Percentiles rank a stretch among this genome's conserved stretches.
Evolutionary conservation across 2,329 filamentous ascomycete genomes (phyloP).

Genomic region (Fusarium scirpi): DNA sequence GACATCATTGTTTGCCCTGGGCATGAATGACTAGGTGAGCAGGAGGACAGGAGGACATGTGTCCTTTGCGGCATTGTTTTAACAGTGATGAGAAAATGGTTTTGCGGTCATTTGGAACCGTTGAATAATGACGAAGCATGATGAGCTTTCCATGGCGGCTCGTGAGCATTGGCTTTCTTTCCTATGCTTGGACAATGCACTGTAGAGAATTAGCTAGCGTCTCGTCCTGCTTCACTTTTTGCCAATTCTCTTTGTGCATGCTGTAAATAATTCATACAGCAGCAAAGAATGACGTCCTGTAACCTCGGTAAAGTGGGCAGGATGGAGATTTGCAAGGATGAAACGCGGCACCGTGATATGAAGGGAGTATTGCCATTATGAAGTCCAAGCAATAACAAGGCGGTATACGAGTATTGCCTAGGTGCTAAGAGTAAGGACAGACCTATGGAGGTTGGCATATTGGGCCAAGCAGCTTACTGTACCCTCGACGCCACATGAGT

Average conservation of each 20-base stretch:
- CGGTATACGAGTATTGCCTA: background rate
- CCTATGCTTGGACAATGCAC: background rate
- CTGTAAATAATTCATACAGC: background rate
- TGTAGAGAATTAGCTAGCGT: background rate
- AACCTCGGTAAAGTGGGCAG: conserved; percentile 26
- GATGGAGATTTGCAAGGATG: conserved; percentile 29
- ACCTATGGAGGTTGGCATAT: background rate
- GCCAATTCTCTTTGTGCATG: background rate
- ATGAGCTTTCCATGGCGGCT: conserved; percentile 15
- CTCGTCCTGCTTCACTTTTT: background rate
- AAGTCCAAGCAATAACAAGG: conserved; percentile 1
- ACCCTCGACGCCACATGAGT: conserved; percentile 16
- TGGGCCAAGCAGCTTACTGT: background rate
- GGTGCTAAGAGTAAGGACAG: background rate
- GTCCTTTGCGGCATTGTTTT: background rate
- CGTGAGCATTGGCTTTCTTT: conserved; percentile 8
- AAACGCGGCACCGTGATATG: conserved; percentile 18
- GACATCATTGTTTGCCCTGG: conserved; percentile 32
- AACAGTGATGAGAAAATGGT: background rate
- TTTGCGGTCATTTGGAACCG: conserved; percentile 13
- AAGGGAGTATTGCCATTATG: conserved; percentile 9
- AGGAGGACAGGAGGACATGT: conserved; percentile 7
- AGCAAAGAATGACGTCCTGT: conserved; percentile 1
- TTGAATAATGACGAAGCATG: conserved; percentile 39
- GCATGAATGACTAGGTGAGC: conserved; percentile 15